phyloP scores from a whole-genome alignment of 352 stramenopile genomes.

The Phytopythium litorale region DNA sequence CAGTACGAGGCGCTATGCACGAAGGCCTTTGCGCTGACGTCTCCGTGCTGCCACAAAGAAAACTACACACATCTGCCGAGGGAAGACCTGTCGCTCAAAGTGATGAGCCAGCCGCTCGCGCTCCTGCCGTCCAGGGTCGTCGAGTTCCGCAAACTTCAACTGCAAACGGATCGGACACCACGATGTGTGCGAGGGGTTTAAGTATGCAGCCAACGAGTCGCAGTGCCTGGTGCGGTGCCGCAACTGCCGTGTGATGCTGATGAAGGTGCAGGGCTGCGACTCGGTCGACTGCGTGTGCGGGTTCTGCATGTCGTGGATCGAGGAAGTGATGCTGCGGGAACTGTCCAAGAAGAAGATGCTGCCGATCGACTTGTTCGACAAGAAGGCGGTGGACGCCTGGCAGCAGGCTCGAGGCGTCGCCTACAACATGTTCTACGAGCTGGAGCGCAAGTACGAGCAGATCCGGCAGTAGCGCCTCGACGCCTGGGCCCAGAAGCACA shows the following conservation, averaged over 20 bases:
- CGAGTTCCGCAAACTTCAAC: slow-evolving; percentile 12
- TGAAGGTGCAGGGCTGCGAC: slow-evolving; percentile 52
- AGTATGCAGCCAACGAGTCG: slow-evolving; percentile 19
- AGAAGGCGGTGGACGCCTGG: slow-evolving; percentile 10
- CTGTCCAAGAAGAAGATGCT: slow-evolving; percentile 19
- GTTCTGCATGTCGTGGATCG: slow-evolving; percentile 30
- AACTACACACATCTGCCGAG: too few relatives aligned
- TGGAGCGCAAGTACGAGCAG: not conserved
- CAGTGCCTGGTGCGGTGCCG: slow-evolving; percentile 35
- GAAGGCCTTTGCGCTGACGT: too few relatives aligned
- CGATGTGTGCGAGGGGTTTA: slow-evolving; percentile 11
- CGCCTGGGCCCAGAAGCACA: too few relatives aligned
- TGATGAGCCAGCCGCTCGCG: too few relatives aligned
- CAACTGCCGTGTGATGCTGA: slow-evolving; percentile 32
- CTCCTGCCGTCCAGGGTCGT: too few relatives aligned
- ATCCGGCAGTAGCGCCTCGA: too few relatives aligned
- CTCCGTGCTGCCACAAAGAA: too few relatives aligned
- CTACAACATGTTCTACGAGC: slow-evolving; percentile 1
- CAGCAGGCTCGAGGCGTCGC: not conserved
- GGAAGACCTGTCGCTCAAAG: too few relatives aligned
- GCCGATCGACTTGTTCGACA: slow-evolving; percentile 32
- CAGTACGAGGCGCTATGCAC: too few relatives aligned
- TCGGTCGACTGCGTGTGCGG: slow-evolving; percentile 45
- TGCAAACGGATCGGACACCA: slow-evolving; percentile 41
- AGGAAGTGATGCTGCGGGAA: slow-evolving; percentile 13